phyloP scores from a whole-genome alignment of 208 protist species.

The Vickermania ingenoplastis region DNA sequence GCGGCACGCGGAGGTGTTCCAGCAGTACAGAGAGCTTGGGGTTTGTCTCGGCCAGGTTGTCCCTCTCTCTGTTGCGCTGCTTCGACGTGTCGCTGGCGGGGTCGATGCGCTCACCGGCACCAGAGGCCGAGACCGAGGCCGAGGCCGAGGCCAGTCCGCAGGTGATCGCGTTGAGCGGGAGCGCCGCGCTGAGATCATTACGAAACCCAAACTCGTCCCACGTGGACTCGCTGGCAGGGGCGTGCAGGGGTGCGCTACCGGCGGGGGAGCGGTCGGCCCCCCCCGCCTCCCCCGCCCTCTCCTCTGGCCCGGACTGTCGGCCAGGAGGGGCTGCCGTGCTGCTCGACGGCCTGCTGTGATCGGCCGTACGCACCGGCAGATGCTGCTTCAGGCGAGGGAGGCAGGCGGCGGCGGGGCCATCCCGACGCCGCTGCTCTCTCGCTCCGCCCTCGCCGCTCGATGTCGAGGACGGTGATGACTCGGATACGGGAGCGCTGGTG shows the following conservation, averaged over 20 bases:
- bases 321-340: no score
- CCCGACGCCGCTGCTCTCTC: neutral
- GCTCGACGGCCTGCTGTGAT: no score
- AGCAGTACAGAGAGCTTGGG: neutral
- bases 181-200: neutral
- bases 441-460: neutral
- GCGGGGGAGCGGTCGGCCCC: neutral
- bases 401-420: neutral
- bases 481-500: neutral
- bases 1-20: constrained; percentile 12
- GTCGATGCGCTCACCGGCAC: neutral
- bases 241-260: neutral
- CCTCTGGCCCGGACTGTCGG: no score
- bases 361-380: neutral
- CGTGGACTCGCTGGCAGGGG: neutral
- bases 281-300: neutral
- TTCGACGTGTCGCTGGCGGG: neutral
- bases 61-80: neutral
- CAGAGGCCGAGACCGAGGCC: neutral
- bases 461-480: neutral
- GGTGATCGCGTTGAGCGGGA: neutral
- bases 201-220: neutral
- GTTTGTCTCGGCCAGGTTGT: neutral
- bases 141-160: constrained; percentile 7
- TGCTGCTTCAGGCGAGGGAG: neutral